A percentile compares a stretch with the other conserved stretches of the same genome.
Conservation (phyloP, 2,329 filamentous ascomycete species). For the Claviceps citrina region DNA sequence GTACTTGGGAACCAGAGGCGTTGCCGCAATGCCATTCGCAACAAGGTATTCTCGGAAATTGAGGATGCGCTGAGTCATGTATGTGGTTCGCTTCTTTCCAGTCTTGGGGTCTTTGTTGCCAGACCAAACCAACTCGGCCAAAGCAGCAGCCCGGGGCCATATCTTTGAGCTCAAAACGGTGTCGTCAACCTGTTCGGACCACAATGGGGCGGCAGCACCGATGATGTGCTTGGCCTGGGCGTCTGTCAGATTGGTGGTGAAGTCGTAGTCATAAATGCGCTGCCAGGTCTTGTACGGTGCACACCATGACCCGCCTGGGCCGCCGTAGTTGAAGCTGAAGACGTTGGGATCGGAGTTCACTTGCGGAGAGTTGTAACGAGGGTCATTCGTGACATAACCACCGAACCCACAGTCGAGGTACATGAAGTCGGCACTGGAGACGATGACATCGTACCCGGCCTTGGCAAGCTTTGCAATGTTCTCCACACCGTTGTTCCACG, state of each 20-base stretch:
- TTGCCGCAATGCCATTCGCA: slow-evolving; percentile 34
- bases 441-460: slow-evolving; percentile 36
- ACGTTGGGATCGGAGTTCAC: slow-evolving; percentile 30
- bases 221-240: slow-evolving; percentile 32
- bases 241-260: slow-evolving; percentile 31
- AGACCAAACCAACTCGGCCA: slow-evolving; percentile 40
- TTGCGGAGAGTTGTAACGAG: slow-evolving; percentile 35
- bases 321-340: slow-evolving; percentile 39
- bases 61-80: slow-evolving; percentile 34
- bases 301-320: slow-evolving; percentile 39
- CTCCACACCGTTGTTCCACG: slow-evolving; percentile 36
- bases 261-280: slow-evolving; percentile 44
- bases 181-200: slow-evolving; percentile 40
- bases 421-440: slow-evolving; percentile 39
- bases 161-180: slow-evolving; percentile 32
- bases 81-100: slow-evolving; percentile 26
- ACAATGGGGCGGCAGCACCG: slow-evolving; percentile 36
- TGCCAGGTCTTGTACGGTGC: slow-evolving; percentile 45
- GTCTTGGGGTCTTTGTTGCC: slow-evolving; percentile 31
- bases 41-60: slow-evolving; percentile 46
- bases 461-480: slow-evolving; percentile 36
- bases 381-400: slow-evolving; percentile 38
- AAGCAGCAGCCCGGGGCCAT: slow-evolving; percentile 41
- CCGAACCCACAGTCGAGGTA: slow-evolving; percentile 42
- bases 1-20: slow-evolving; percentile 39